These are phyloP conservation scores for Isoetes taiwanensis DNA, from an alignment of 75 land plant species.

Conservation along the genomic window DNA sequence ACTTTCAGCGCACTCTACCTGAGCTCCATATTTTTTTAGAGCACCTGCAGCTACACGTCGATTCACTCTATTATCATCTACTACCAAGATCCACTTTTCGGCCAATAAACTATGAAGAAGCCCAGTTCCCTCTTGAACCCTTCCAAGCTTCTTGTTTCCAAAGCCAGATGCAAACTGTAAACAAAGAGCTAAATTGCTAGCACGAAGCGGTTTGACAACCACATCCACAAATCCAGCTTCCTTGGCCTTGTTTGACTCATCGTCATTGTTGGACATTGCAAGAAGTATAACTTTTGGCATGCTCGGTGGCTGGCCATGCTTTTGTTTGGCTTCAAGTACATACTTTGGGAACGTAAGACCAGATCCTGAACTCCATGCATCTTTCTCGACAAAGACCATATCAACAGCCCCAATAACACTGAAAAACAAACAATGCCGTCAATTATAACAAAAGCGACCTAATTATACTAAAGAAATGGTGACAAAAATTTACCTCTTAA, in stretches of 20 bases:
- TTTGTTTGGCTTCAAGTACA: conserved; percentile 13
- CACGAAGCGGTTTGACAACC: conserved; percentile 56
- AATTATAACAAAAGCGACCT: neutral
- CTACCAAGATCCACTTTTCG: conserved; percentile 66
- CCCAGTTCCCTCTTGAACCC: conserved; percentile 15
- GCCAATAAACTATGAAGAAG: conserved; percentile 43
- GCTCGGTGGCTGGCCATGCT: neutral
- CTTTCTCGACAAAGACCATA: conserved; percentile 74
- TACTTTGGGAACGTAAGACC: conserved; percentile 30
- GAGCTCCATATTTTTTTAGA: conserved; percentile 81
- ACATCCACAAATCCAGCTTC: conserved; percentile 44
- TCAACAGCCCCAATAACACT: conserved; percentile 28
- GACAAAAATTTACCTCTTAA: neutral
- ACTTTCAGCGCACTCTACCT: conserved; percentile 53
- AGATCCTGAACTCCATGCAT: conserved; percentile 44
- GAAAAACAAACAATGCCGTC: neutral
- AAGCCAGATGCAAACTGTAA: conserved; percentile 48
- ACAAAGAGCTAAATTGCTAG: conserved; percentile 48
- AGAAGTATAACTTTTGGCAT: conserved; percentile 51
- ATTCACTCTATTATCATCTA: conserved; percentile 85
- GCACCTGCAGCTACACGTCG: conserved; percentile 87
- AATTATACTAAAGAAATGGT: neutral
- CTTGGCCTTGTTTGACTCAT: conserved; percentile 28
- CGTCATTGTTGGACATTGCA: conserved; percentile 29
- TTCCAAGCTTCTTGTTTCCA: conserved; percentile 25